A percentile compares a stretch with the other conserved stretches of the same genome.
Conservation (phyloP, 139 green algal genomes). For the Asterochloris sp. region DNA sequence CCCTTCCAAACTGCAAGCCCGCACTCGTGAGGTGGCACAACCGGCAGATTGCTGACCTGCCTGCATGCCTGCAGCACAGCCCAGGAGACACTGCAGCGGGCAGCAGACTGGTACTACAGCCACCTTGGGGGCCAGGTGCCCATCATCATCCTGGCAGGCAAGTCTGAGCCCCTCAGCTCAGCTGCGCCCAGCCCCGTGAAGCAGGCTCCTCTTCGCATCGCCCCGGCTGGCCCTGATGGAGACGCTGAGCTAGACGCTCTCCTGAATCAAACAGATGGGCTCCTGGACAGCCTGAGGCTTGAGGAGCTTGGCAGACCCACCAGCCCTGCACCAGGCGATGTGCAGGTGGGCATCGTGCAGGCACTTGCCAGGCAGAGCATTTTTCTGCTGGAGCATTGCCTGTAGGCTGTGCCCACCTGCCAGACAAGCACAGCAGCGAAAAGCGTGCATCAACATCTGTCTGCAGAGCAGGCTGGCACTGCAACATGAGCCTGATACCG, state of each 20-base stretch:
- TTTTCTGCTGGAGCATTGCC: background rate
- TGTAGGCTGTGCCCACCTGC: too few species aligned
- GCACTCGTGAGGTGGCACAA: background rate
- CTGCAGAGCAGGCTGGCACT: background rate
- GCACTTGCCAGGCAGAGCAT: background rate
- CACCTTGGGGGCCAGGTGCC: constrained; percentile 45
- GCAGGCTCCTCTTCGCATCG: background rate
- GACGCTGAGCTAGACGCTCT: too few species aligned
- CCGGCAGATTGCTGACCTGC: background rate
- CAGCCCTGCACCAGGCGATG: background rate
- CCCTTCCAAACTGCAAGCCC: background rate
- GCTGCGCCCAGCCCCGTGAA: background rate
- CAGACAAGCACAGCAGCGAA: background rate
- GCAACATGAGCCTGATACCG: background rate
- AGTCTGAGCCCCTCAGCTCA: background rate
- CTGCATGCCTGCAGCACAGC: constrained; percentile 3
- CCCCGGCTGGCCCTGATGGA: background rate
- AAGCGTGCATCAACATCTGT: background rate
- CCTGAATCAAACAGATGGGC: too few species aligned
- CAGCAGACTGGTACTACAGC: constrained; percentile 31
- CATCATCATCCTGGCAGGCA: background rate
- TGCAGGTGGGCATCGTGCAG: background rate
- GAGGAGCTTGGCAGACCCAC: background rate
- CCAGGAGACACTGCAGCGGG: background rate
- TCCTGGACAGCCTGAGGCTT: background rate